Evolutionary conservation across 306 rosid species (phyloP).

Genomic region (Rosa multiflora): DNA sequence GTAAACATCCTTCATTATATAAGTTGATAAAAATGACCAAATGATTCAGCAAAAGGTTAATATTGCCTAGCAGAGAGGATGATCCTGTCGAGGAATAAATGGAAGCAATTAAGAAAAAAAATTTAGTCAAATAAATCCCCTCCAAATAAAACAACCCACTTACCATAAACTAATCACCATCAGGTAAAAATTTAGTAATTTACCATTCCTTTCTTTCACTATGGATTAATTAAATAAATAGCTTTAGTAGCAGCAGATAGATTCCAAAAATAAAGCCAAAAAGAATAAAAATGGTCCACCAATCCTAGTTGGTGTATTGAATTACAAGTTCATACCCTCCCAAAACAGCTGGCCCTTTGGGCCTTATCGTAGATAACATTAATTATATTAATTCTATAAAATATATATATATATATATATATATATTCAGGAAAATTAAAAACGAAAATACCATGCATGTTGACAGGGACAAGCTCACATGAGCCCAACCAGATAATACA

Average conservation of each 20-base stretch:
- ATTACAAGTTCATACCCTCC: slow-evolving; percentile 35
- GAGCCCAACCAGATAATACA: slow-evolving; percentile 52
- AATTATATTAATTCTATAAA: neutral
- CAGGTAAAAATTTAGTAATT: neutral
- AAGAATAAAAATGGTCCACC: slow-evolving; percentile 42
- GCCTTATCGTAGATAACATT: slow-evolving; percentile 22
- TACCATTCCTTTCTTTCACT: neutral
- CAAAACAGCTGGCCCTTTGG: slow-evolving; percentile 47
- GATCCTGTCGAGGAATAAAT: neutral
- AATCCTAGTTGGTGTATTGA: slow-evolving; percentile 38
- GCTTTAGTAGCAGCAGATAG: neutral
- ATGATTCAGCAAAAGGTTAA: too few relatives aligned
- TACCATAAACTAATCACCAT: neutral
- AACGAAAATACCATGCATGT: slow-evolving; percentile 27
- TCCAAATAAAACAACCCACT: neutral
- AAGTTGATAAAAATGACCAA: too few relatives aligned
- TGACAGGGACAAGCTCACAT: slow-evolving; percentile 53
- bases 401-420: neutral
- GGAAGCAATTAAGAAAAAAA: neutral
- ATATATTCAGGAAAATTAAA: neutral
- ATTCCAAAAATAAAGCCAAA: slow-evolving; percentile 23
- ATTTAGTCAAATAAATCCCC: neutral
- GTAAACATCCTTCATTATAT: too few relatives aligned
- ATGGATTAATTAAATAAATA: neutral
- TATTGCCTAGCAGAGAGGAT: neutral